Evolutionary conservation across 2,329 filamentous ascomycete species (phyloP), one percentile per base, ranked within the genome.

Genomic region (Ustulina deusta): DNA sequence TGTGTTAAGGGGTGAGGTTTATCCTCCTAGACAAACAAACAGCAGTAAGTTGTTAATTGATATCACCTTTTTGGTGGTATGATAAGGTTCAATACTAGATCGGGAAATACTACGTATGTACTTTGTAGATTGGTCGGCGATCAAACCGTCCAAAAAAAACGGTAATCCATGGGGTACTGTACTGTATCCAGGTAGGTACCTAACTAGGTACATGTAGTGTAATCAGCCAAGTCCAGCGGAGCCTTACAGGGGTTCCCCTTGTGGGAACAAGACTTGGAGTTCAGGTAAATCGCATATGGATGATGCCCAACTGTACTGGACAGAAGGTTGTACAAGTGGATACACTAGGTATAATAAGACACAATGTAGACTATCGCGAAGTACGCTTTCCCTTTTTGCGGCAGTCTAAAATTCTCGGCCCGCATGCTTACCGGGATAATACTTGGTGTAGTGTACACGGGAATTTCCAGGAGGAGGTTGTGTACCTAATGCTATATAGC

Each of bases 91-190:
- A 20, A 46, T 56, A 44, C 48, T 40, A 44, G 51, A 61, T 68
- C 34, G 51, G 56, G 57, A 32, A 58, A 61, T 34, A 60, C 52
- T 34, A 38, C 25, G 34, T 57, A 48, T 10, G 54, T 52, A 54
- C 20, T 40, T 27, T 40, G 54, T 49, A 66, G 67, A 61, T 65
- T 65, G 55, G 72, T 74, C 69, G 74, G 72, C 73, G 74, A 75
- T 71, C 73, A 74, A 75, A 69, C 71, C 61, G 40, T 64, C 59
- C 58, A 44, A 58, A 62, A 34, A n/a, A 17, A 66, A 68, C 46
- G 36, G 42, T 34, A 27, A 49, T 34, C 36, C 44, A 38, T 46
- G 54, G 52, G 40, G 38, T 22, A 20, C 27, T 11, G 49, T 20
- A 38, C 52, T 52, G 55, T 32, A 10, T 40, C 27, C 40, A 59